Percentiles rank a stretch among this genome's conserved stretches.
phyloP scores from a whole-genome alignment of 768 basidiomycete genomes.

The Pleurotus eryngii region DNA sequence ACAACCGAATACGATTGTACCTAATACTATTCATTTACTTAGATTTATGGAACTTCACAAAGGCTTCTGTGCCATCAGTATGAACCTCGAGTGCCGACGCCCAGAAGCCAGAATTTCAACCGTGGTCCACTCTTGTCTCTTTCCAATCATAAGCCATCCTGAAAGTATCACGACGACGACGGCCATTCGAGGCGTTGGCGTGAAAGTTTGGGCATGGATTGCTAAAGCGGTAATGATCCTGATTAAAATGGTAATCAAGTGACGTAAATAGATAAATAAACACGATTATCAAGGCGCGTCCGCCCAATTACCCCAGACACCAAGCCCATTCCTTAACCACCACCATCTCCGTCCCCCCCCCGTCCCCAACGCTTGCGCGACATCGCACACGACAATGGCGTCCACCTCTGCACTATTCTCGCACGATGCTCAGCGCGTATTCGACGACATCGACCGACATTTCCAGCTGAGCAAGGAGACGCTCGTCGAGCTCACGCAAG shows the following conservation, averaged over 20 bases:
- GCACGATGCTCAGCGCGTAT: conserved; percentile 41
- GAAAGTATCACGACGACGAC: not conserved
- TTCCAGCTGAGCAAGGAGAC: conserved; percentile 63
- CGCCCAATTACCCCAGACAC: not conserved
- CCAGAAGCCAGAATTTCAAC: too few relatives aligned
- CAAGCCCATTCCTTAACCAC: conserved; percentile 11
- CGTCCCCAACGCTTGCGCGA: not conserved
- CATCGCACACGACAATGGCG: conserved; percentile 27
- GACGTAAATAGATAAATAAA: conserved; percentile 4
- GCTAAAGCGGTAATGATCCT: conserved; percentile 4
- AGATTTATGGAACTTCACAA: too few relatives aligned
- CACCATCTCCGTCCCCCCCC: conserved; percentile 9
- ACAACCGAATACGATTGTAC: too few relatives aligned
- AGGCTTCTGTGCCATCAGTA: too few relatives aligned
- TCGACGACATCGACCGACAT: conserved; percentile 67
- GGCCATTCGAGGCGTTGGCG: not conserved
- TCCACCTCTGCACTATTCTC: conserved; percentile 40
- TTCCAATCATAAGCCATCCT: too few relatives aligned
- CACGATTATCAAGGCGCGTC: not conserved
- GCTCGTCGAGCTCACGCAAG: conserved; percentile 67
- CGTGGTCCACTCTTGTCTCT: too few relatives aligned
- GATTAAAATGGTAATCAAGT: conserved; percentile 5
- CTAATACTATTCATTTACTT: too few relatives aligned
- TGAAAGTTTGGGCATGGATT: not conserved
- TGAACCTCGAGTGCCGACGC: too few relatives aligned